These are phyloP conservation scores for Lasiosphaeria miniovina DNA, from an alignment of 495 filamentous ascomycete genomes.

Conservation along the genomic window DNA sequence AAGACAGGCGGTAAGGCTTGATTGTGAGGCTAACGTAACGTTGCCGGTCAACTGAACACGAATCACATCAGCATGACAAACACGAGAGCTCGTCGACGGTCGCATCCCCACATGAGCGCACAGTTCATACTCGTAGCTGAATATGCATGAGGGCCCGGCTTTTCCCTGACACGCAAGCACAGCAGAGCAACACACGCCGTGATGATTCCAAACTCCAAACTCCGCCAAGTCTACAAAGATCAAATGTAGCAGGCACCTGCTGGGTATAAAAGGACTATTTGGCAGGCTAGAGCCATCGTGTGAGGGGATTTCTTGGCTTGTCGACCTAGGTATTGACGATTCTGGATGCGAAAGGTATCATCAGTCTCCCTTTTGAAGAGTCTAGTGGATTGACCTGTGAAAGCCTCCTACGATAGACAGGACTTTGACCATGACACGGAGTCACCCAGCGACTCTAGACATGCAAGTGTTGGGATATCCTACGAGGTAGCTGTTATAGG, in stretches of 20 bases:
- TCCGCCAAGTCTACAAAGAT: background rate
- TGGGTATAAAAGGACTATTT: background rate
- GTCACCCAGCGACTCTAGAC: background rate
- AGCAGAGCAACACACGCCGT: background rate
- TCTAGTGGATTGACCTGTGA: background rate
- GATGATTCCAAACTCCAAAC: background rate
- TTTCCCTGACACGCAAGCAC: background rate
- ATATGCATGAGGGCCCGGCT: background rate
- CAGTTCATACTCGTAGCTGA: background rate
- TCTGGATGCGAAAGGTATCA: background rate
- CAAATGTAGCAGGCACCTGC: background rate
- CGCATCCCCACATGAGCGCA: background rate
- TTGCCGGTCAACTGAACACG: background rate
- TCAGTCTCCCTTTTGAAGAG: background rate
- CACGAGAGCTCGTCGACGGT: background rate
- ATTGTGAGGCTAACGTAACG: background rate
- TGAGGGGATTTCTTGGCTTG: background rate
- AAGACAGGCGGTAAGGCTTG: background rate
- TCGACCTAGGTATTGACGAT: background rate
- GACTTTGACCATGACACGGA: background rate
- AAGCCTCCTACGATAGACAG: background rate
- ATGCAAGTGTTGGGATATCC: background rate
- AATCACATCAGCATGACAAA: background rate
- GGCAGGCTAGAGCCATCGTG: background rate
- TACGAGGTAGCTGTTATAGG: background rate